phyloP scores from a whole-genome alignment of 148 eudicot genomes.

The Cornus controversa region DNA sequence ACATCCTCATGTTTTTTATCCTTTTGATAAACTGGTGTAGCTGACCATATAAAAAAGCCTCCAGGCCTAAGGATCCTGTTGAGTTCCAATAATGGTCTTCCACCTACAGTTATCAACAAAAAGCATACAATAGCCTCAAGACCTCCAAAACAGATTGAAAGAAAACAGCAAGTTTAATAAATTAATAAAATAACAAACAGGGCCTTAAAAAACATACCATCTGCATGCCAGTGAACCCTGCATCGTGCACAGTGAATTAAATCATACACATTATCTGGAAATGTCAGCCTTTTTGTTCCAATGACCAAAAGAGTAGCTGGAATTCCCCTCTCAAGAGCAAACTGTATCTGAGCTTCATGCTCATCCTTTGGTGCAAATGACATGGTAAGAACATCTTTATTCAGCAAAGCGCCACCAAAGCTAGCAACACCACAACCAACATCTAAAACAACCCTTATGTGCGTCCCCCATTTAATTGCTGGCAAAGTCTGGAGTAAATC shows the following conservation, averaged over 20 bases:
- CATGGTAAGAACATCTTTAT: conserved; percentile 88
- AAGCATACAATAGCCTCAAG: not conserved
- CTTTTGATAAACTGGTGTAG: conserved; percentile 88
- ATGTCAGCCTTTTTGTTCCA: conserved; percentile 91
- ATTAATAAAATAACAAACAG: not conserved
- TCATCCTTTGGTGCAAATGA: conserved; percentile 97
- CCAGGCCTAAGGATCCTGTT: conserved; percentile 92
- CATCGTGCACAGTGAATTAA: conserved; percentile 97
- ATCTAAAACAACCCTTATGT: conserved; percentile 82
- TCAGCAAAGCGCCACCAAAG: conserved; percentile 94
- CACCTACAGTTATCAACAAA: conserved; percentile 50
- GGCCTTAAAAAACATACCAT: conserved; percentile 49
- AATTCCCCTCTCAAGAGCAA: conserved; percentile 97
- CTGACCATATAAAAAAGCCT: conserved; percentile 92
- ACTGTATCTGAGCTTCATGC: conserved; percentile 98
- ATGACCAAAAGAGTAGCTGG: conserved; percentile 91
- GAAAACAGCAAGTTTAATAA: conserved; percentile 9
- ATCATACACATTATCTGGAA: conserved; percentile 89
- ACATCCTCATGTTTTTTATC: conserved; percentile 56
- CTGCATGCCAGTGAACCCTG: conserved; percentile 98
- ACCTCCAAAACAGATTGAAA: not conserved
- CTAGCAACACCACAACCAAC: conserved; percentile 99
- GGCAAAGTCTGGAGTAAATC: conserved; percentile 59
- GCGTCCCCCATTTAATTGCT: conserved; percentile 74
- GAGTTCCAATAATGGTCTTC: conserved; percentile 87